Conservation (phyloP, 2,329 filamentous ascomycete genomes). For the Geosmithia morbida region DNA sequence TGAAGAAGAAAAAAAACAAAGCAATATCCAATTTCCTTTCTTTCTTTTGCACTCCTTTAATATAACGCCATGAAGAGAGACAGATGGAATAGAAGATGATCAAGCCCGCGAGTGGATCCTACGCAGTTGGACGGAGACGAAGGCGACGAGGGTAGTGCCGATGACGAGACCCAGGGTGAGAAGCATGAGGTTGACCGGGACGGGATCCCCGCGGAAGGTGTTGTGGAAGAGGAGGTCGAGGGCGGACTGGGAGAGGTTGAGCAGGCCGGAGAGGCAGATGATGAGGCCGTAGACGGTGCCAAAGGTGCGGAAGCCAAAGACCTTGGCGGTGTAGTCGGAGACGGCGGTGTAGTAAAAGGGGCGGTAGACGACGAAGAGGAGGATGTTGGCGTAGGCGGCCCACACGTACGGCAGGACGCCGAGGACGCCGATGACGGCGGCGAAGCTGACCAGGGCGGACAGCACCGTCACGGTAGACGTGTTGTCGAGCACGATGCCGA, state of each 20-base stretch:
- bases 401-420: constrained; percentile 56
- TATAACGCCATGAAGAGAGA: neutral
- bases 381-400: constrained; percentile 63
- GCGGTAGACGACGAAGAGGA: constrained; percentile 70
- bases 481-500: constrained; percentile 66
- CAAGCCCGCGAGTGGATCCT: constrained; percentile 2
- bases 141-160: constrained; percentile 51
- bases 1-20: neutral
- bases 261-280: constrained; percentile 70
- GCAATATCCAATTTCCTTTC: neutral
- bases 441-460: constrained; percentile 50
- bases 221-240: constrained; percentile 67
- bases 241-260: constrained; percentile 73
- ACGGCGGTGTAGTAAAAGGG: constrained; percentile 88
- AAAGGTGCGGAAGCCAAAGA: constrained; percentile 84
- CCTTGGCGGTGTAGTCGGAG: constrained; percentile 79
- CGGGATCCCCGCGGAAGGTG: constrained; percentile 55
- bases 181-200: constrained; percentile 63
- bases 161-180: constrained; percentile 46
- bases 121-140: constrained; percentile 35
- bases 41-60: neutral
- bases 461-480: constrained; percentile 61
- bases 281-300: constrained; percentile 89
- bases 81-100: neutral
- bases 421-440: constrained; percentile 62